These are phyloP conservation scores for Clonostachys byssicola DNA, from an alignment of 2,329 filamentous ascomycete species.

Conservation along the genomic window DNA sequence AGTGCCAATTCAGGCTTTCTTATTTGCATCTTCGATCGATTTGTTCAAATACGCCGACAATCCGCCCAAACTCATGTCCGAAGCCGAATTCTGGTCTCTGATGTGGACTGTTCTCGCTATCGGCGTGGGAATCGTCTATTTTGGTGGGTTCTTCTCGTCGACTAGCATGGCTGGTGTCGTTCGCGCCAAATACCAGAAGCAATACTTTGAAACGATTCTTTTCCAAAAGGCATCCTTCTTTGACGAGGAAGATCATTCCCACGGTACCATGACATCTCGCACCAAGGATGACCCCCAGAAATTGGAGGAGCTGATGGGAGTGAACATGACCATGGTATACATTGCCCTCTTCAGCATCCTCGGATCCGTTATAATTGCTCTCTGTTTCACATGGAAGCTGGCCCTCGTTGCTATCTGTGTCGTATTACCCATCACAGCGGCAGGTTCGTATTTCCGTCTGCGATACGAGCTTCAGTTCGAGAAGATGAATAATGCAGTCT, in stretches of 20 bases:
- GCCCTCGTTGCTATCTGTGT: conserved; percentile 63
- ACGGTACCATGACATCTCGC: conserved; percentile 55
- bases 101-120: conserved; percentile 61
- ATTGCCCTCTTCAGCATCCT: conserved; percentile 62
- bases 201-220: conserved; percentile 58
- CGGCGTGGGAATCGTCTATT: conserved; percentile 48
- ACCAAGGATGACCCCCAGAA: conserved; percentile 53
- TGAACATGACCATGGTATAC: conserved; percentile 59
- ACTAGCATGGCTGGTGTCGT: conserved; percentile 42
- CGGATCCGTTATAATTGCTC: conserved; percentile 63
- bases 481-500: conserved; percentile 63
- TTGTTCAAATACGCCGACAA: conserved; percentile 35
- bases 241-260: conserved; percentile 54
- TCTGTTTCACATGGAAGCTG: conserved; percentile 74
- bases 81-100: conserved; percentile 57
- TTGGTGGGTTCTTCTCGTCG: conserved; percentile 27
- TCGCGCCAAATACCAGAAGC: conserved; percentile 50
- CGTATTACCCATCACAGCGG: conserved; percentile 44
- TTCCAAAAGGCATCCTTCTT: conserved; percentile 57
- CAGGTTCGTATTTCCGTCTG: conserved; percentile 45
- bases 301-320: conserved; percentile 57
- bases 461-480: conserved; percentile 64
- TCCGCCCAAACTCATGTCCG: conserved; percentile 23
- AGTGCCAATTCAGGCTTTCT: conserved; percentile 46
- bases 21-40: conserved; percentile 49